Evolutionary conservation across 495 filamentous ascomycete species (phyloP).

Genomic region (Pseudotulostoma volvatum): DNA sequence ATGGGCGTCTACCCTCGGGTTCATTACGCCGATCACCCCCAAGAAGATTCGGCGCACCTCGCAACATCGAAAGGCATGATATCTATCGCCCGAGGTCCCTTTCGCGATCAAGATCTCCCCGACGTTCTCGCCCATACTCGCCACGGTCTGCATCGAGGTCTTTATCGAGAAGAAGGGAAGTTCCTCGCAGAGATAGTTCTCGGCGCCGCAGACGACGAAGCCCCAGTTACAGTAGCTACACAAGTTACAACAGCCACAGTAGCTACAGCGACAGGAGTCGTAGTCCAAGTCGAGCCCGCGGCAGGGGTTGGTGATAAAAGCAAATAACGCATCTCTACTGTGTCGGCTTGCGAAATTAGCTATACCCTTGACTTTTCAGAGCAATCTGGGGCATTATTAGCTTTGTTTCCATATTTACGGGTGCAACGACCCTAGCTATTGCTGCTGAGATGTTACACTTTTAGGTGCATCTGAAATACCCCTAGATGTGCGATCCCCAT

Average conservation of each 20-base stretch:
- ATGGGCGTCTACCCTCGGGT: conserved; percentile 11
- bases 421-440: no score
- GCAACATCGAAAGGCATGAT: conserved; percentile 30
- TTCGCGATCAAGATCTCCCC: conserved; percentile 29
- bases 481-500: no score
- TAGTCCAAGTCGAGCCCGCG: conserved; percentile 21
- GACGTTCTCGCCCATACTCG: conserved; percentile 24
- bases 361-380: no score
- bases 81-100: conserved; percentile 31
- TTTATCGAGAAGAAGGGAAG: conserved; percentile 17
- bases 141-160: conserved; percentile 16
- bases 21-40: conserved; percentile 15
- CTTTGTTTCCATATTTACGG: no score
- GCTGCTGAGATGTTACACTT: no score
- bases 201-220: conserved; percentile 30
- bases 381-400: no score
- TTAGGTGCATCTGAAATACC: no score
- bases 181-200: conserved; percentile 15
- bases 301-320: conserved; percentile 15
- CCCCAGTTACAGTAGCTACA: conserved; percentile 39
- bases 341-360: no score
- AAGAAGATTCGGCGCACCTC: conserved; percentile 23
- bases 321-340: no score
- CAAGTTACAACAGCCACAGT: conserved; percentile 20
- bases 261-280: conserved; percentile 29